These are phyloP conservation scores for Clarireedia paspali DNA, from an alignment of 2,329 filamentous ascomycete species.

Conservation along the genomic window DNA sequence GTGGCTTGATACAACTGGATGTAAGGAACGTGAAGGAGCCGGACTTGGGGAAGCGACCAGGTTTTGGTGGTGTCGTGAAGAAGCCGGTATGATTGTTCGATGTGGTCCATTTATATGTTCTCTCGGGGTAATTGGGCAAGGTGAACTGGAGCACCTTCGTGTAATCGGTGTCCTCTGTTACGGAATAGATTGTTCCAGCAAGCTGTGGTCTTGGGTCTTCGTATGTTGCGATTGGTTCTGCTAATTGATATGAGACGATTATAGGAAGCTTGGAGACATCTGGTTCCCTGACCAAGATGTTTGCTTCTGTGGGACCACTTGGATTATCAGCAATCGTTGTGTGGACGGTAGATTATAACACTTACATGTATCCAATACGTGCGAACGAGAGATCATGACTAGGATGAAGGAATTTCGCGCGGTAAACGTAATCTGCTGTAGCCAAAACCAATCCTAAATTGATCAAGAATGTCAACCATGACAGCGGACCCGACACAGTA, in stretches of 20 bases:
- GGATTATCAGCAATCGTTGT: not conserved
- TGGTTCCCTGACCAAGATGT: slow-evolving; percentile 78
- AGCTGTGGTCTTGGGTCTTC: slow-evolving; percentile 58
- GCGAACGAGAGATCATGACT: slow-evolving; percentile 75
- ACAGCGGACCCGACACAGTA: slow-evolving; percentile 58
- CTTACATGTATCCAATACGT: slow-evolving; percentile 70
- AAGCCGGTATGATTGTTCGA: slow-evolving; percentile 82
- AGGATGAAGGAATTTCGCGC: slow-evolving; percentile 61
- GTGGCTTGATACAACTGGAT: slow-evolving; percentile 85
- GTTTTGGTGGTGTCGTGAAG: slow-evolving; percentile 68
- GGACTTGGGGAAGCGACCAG: slow-evolving; percentile 32
- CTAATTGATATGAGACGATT: slow-evolving; percentile 57
- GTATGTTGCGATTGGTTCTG: slow-evolving; percentile 41
- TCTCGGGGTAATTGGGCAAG: slow-evolving; percentile 57
- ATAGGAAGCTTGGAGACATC: slow-evolving; percentile 67
- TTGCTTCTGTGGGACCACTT: slow-evolving; percentile 64
- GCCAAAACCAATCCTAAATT: slow-evolving; percentile 64
- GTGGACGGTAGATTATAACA: not conserved
- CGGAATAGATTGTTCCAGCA: slow-evolving; percentile 55
- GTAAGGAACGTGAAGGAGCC: slow-evolving; percentile 84
- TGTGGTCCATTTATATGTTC: slow-evolving; percentile 72
- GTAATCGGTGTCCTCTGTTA: slow-evolving; percentile 74
- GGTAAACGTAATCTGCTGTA: slow-evolving; percentile 70
- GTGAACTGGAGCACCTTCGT: slow-evolving; percentile 64
- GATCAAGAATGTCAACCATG: slow-evolving; percentile 59